These are phyloP conservation scores for Notholithocarpus densiflorus DNA, from an alignment of 306 rosid species.

Conservation along the genomic window DNA sequence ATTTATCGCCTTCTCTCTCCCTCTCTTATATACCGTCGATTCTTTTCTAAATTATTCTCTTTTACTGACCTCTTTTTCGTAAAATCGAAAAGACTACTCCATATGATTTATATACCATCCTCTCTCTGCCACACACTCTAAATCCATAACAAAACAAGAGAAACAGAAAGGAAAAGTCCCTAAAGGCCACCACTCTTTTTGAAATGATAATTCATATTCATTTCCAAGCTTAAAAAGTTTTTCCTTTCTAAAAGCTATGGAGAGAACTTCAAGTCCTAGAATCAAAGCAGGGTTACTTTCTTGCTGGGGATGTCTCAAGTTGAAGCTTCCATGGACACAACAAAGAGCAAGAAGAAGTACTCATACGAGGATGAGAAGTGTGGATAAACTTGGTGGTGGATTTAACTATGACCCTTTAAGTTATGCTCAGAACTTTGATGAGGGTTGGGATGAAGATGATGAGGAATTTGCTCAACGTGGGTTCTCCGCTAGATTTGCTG, in stretches of 20 bases:
- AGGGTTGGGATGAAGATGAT: constrained; percentile 42
- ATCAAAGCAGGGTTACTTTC: constrained; percentile 38
- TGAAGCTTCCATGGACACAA: constrained; percentile 58
- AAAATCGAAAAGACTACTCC: constrained; percentile 15
- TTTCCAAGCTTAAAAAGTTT: constrained; percentile 4
- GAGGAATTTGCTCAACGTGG: constrained; percentile 36
- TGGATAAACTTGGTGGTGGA: constrained; percentile 31
- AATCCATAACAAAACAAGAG: constrained; percentile 16
- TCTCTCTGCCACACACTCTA: constrained; percentile 47
- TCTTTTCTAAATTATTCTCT: neutral
- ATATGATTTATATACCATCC: constrained; percentile 1
- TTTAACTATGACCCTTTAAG: constrained; percentile 66
- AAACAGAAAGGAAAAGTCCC: neutral
- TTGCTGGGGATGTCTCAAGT: constrained; percentile 56
- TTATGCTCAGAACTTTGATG: constrained; percentile 78
- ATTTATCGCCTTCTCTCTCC: neutral
- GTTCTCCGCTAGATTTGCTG: constrained; percentile 66
- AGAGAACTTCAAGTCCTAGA: constrained; percentile 37
- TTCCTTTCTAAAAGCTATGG: constrained; percentile 41
- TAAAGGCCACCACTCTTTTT: neutral
- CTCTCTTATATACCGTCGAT: neutral
- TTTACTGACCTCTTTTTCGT: neutral
- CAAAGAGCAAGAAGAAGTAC: constrained; percentile 2
- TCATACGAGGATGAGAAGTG: neutral
- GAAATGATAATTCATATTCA: neutral